Evolutionary conservation across 2,329 filamentous ascomycete genomes (phyloP).

Genomic region (Diaporthe sp.): DNA sequence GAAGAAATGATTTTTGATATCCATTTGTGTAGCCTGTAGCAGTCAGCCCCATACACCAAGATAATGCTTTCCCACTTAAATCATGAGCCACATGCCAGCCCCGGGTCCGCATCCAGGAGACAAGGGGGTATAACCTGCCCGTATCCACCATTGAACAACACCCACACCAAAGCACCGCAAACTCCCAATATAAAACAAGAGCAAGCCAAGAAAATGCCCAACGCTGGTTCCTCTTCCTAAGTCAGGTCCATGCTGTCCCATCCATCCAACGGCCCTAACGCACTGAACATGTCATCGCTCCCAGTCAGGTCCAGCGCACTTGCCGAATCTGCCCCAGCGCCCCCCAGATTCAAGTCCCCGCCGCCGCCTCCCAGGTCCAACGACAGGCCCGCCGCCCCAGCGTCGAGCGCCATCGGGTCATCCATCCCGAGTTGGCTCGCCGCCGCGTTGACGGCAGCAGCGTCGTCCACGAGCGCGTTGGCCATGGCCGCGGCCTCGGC

Average conservation of each 20-base stretch:
- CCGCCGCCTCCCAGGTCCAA: conserved; percentile 56
- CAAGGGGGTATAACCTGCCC: conserved; percentile 3
- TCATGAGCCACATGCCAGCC: neutral
- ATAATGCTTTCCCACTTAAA: neutral
- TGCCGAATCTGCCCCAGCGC: conserved; percentile 50
- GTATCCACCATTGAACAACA: neutral
- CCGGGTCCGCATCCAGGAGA: neutral
- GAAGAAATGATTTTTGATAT: conserved; percentile 7
- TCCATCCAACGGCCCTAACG: conserved; percentile 49
- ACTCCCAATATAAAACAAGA: neutral
- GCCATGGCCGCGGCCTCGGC: conserved; percentile 52
- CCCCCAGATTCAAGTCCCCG: conserved; percentile 53
- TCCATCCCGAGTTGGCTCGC: conserved; percentile 41
- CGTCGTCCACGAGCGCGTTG: conserved; percentile 53
- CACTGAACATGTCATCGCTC: conserved; percentile 61
- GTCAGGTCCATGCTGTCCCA: conserved; percentile 49
- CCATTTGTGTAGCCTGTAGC: conserved; percentile 1
- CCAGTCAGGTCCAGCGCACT: conserved; percentile 55
- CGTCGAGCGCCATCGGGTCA: conserved; percentile 53
- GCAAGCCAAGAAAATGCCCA: too few relatives aligned
- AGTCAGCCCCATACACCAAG: conserved; percentile 8
- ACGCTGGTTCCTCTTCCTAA: conserved; percentile 33
- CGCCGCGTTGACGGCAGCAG: conserved; percentile 54
- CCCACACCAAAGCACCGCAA: neutral
- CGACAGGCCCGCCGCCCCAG: conserved; percentile 57